Base-by-base conservation (phyloP, 177 flowering plant species). In the Vitis hybrid region DNA sequence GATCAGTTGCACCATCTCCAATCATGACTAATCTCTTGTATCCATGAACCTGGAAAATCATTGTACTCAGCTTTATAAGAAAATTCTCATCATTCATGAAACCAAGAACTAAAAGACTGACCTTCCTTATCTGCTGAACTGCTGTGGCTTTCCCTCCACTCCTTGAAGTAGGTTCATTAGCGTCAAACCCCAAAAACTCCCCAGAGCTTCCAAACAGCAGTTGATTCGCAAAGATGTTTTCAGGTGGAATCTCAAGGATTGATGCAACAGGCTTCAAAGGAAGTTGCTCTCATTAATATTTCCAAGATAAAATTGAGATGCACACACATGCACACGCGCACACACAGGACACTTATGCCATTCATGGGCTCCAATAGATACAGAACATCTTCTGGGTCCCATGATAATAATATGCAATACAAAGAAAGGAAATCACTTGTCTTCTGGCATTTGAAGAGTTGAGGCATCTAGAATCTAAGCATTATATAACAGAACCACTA, bases 1-100 rank as follows among this genome's bases (percentile, higher is more conserved):
- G 95, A 80, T 96, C 99, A 62, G 99, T 96, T 56, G 97, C 97
- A 64, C 97, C 98, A 82, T 96, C 99, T 14, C 98, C 99, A 78
- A 93, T 87, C 99, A 96, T 95, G 79, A 84, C 88, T 72, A 95
- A 56, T 55, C 79, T 34, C 80, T 86, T 87, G 90, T 90, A 92
- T 52, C 83, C 86, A 74, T 75, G 86, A 70, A 77, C 87, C 99
- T 96, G 86, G 56, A 82, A 75, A 70, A 45, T 21, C 65, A 71
- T 60, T 11, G 32, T n/a, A 60, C 62, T 78, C 61, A 74, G 76
- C 32, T 60, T 59, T 14, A 54, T 48, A 56, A 26, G 10, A 6
- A 65, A 32, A 23, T 13, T 51, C 12, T 12, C 55, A 51, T 21
- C 57, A 48, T 68, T 26, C 21, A 60, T 34, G 32, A 23, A 72